Conservation (phyloP, 176 grass and related monocot species). For the Aegilops tauschii region DNA sequence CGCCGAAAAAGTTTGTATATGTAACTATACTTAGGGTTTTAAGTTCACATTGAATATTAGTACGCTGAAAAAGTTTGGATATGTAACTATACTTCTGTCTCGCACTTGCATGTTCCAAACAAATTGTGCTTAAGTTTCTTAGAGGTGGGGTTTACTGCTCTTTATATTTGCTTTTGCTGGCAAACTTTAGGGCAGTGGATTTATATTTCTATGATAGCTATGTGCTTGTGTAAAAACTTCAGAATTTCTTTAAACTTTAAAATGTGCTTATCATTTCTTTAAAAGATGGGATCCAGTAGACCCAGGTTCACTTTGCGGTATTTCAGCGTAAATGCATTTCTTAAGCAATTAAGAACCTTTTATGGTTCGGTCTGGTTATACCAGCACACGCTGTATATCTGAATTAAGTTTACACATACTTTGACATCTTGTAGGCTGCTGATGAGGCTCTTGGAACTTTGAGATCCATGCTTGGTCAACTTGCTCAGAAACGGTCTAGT, state of each 20-base stretch:
- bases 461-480: slow-evolving; percentile 84
- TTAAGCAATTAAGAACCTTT: neutral
- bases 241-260: neutral
- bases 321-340: neutral
- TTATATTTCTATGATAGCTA: neutral
- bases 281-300: neutral
- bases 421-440: slow-evolving; percentile 66
- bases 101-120: neutral
- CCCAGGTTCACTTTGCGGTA: neutral
- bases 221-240: neutral
- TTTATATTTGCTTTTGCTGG: slow-evolving; percentile 11
- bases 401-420: slow-evolving; percentile 17
- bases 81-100: neutral
- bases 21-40: neutral
- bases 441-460: slow-evolving; percentile 86
- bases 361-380: neutral
- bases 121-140: slow-evolving; percentile 4
- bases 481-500: slow-evolving; percentile 61
- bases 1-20: neutral
- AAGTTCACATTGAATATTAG: neutral
- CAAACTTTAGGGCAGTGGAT: neutral
- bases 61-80: neutral
- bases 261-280: neutral
- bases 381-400: neutral
- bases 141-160: slow-evolving; percentile 4